phyloP scores from a whole-genome alignment of 306 rosid genomes.

The Quercus agrifolia region DNA sequence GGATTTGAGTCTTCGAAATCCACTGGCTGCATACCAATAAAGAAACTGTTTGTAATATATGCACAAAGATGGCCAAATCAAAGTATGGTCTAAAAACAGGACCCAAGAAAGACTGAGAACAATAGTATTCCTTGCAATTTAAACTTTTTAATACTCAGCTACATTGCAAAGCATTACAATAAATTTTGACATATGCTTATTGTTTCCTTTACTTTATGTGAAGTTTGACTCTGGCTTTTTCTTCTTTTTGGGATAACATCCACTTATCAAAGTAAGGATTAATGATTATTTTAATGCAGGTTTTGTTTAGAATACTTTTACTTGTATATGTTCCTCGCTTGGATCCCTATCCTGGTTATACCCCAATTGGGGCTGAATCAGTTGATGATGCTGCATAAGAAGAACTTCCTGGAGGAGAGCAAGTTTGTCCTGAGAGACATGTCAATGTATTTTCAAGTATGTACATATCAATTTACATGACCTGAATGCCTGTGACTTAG shows the following conservation, averaged over 20 bases:
- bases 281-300: conserved; percentile 45
- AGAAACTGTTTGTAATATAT: neutral
- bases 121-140: neutral
- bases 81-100: neutral
- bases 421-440: conserved; percentile 76
- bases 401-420: conserved; percentile 86
- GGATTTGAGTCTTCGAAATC: too few relatives aligned
- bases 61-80: neutral
- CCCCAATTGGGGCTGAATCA: conserved; percentile 55
- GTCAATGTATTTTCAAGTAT: conserved; percentile 67
- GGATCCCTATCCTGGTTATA: conserved; percentile 88
- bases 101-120: neutral
- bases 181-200: neutral
- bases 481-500: conserved; percentile 1
- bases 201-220: neutral
- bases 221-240: neutral
- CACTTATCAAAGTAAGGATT: neutral
- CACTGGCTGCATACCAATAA: too few relatives aligned
- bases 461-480: conserved; percentile 25
- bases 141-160: neutral
- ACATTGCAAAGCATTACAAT: neutral
- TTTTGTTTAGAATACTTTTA: conserved; percentile 74
- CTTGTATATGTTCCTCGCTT: conserved; percentile 65
- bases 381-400: conserved; percentile 62
- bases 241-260: neutral